Conservation (phyloP, 371 early-diverging fungal genomes). For the Quaeritorhiza haematococci region DNA sequence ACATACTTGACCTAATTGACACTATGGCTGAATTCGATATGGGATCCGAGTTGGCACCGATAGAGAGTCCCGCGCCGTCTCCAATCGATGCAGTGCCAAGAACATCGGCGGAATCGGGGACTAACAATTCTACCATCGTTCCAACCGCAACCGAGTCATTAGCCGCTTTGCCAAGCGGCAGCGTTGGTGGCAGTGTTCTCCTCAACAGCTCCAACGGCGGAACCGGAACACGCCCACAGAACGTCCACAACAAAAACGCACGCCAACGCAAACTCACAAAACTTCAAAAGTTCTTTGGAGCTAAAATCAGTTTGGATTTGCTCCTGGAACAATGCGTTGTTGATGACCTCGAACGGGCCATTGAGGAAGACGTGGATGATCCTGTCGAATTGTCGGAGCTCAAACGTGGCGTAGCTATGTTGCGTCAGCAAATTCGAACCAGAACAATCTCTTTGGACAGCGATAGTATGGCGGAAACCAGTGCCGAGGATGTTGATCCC, state of each 20-base stretch:
- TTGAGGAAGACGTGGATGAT: no score
- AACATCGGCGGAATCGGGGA: not conserved
- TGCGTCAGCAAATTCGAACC: no score
- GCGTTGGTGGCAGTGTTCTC: not conserved
- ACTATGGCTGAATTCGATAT: not conserved
- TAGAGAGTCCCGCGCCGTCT: not conserved
- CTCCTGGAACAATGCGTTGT: slow-evolving; percentile 17
- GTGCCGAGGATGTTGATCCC: no score
- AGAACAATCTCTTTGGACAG: no score
- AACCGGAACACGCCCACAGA: not conserved
- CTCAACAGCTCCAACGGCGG: not conserved
- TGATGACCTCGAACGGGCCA: slow-evolving; percentile 15
- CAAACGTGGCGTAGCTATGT: no score
- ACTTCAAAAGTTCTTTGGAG: slow-evolving; percentile 33
- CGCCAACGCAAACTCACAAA: slow-evolving; percentile 23
- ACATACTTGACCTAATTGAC: slow-evolving; percentile 19
- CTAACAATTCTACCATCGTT: not conserved
- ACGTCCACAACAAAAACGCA: slow-evolving; percentile 12
- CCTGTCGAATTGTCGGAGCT: no score
- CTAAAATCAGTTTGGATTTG: slow-evolving; percentile 15
- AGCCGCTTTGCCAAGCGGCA: not conserved
- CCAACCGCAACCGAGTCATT: not conserved
- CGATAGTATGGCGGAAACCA: no score
- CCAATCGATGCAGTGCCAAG: no score
- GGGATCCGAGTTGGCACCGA: not conserved